Evolutionary conservation across 176 grass and related monocot species (phyloP).

Genomic region (Cenchrus americanus): DNA sequence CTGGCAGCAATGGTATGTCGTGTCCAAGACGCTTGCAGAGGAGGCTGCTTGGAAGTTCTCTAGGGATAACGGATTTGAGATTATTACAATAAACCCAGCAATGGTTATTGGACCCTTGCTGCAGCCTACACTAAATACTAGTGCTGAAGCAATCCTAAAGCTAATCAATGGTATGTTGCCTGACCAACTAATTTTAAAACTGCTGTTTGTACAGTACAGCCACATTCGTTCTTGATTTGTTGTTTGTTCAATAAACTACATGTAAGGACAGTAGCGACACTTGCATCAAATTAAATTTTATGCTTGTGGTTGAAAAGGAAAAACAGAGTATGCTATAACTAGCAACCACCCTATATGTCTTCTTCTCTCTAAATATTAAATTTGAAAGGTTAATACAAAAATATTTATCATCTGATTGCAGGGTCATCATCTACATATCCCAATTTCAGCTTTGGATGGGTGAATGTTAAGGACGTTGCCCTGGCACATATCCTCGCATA

Average conservation of each 20-base stretch:
- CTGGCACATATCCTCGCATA: slow-evolving; percentile 63
- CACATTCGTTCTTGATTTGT: not conserved
- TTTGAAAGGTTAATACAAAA: not conserved
- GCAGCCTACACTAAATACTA: slow-evolving; percentile 70
- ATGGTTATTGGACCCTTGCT: slow-evolving; percentile 71
- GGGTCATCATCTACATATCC: slow-evolving; percentile 55
- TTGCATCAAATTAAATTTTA: not conserved
- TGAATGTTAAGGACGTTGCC: slow-evolving; percentile 67
- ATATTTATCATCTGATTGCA: slow-evolving; percentile 26
- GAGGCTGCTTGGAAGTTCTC: slow-evolving; percentile 69
- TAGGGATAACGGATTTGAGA: slow-evolving; percentile 57
- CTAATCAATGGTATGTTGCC: slow-evolving; percentile 56
- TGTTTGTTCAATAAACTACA: not conserved
- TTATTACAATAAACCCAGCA: slow-evolving; percentile 65
- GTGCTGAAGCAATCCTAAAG: slow-evolving; percentile 60
- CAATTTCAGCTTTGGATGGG: slow-evolving; percentile 47
- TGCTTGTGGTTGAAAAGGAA: not conserved
- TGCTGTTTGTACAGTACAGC: not conserved
- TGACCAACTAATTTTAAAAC: not conserved
- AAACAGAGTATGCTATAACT: not conserved
- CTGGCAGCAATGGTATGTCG: slow-evolving; percentile 62
- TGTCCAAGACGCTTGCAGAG: slow-evolving; percentile 72
- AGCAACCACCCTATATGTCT: not conserved
- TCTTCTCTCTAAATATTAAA: not conserved
- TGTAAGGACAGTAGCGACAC: not conserved